Evolutionary conservation across 495 filamentous ascomycete species (phyloP).

Genomic region (Emericellopsis terricola): DNA sequence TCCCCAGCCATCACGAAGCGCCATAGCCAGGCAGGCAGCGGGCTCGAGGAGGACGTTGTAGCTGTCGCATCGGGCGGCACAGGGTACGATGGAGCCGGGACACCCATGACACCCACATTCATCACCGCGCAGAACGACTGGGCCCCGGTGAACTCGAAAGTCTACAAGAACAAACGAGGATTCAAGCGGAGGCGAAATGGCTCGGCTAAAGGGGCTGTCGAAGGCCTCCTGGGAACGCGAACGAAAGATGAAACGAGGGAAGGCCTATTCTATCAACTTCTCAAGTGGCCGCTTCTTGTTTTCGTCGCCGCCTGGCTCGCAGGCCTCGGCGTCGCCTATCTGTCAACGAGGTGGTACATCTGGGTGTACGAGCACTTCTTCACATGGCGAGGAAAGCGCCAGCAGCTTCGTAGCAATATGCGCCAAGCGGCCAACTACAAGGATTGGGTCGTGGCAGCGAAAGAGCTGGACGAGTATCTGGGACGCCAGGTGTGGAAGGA

Average conservation of each 20-base stretch:
- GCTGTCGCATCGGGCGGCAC: slow-evolving; percentile 7
- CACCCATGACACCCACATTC: slow-evolving; percentile 13
- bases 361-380: slow-evolving; percentile 67
- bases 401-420: slow-evolving; percentile 50
- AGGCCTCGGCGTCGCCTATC: slow-evolving; percentile 48
- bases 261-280: slow-evolving; percentile 68
- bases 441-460: slow-evolving; percentile 66
- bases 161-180: slow-evolving; percentile 21
- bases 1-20: slow-evolving; percentile 6
- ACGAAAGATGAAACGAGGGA: slow-evolving; percentile 86
- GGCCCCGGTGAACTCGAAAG: slow-evolving; percentile 56
- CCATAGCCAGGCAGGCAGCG: slow-evolving; percentile 2
- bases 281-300: slow-evolving; percentile 82
- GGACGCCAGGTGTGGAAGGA: slow-evolving; percentile 78
- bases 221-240: slow-evolving; percentile 21
- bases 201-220: slow-evolving; percentile 6
- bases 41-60: slow-evolving; percentile 8
- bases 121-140: slow-evolving; percentile 72
- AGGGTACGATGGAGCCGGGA: slow-evolving; percentile 4
- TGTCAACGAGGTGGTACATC: slow-evolving; percentile 75
- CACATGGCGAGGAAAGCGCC: slow-evolving; percentile 55
- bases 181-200: slow-evolving; percentile 14
- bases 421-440: slow-evolving; percentile 51
- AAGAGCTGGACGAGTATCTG: slow-evolving; percentile 62
- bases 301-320: slow-evolving; percentile 65